These are phyloP conservation scores for Limonium bicolor DNA, from an alignment of 148 eudicot species.

Conservation along the genomic window DNA sequence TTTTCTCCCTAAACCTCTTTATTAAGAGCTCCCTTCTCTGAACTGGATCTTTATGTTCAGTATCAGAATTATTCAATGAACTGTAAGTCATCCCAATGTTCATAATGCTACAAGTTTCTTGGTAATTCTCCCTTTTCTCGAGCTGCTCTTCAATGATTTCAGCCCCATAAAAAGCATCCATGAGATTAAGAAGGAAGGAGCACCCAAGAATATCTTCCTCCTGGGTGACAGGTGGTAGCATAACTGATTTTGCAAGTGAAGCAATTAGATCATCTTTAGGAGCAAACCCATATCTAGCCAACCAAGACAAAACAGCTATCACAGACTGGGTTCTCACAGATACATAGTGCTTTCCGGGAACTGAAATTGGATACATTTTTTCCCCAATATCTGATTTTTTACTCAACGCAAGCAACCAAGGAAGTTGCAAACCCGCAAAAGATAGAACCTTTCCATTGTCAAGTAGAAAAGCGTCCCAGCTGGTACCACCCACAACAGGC, in stretches of 20 bases:
- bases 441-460: conserved; percentile 57
- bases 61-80: conserved; percentile 58
- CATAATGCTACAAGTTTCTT: conserved; percentile 82
- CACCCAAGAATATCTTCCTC: conserved; percentile 82
- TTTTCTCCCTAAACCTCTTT: conserved; percentile 57
- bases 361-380: conserved; percentile 26
- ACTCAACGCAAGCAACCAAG: conserved; percentile 78
- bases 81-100: conserved; percentile 90
- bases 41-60: conserved; percentile 39
- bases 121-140: conserved; percentile 54
- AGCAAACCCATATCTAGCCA: conserved; percentile 69
- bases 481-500: conserved; percentile 31
- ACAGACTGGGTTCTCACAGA: conserved; percentile 54
- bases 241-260: conserved; percentile 58
- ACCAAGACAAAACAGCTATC: conserved; percentile 65
- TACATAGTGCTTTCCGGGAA: conserved; percentile 26
- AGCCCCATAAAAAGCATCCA: conserved; percentile 83
- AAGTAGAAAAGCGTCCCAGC: conserved; percentile 45
- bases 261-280: conserved; percentile 85
- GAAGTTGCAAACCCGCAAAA: conserved; percentile 70
- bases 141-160: conserved; percentile 85
- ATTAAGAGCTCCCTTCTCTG: conserved; percentile 69
- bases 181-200: conserved; percentile 78
- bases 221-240: conserved; percentile 87
- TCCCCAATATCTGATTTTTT: conserved; percentile 36